These are phyloP conservation scores for Cyclotella choctawhatcheeana DNA, from an alignment of 108 stramenopile species.

Conservation along the genomic window DNA sequence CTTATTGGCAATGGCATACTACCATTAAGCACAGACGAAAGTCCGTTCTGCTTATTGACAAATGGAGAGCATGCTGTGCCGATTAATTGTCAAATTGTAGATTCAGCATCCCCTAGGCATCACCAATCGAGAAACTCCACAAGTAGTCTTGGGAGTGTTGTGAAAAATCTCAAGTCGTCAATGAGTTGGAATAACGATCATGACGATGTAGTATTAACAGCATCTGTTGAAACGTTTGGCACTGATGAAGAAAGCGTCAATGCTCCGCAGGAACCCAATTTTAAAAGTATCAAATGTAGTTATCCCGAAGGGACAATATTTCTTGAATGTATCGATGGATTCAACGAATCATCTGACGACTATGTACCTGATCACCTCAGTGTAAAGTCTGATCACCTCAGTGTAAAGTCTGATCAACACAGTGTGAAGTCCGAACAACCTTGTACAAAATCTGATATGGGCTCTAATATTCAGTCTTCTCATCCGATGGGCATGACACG, in stretches of 20 bases:
- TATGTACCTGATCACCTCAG: neutral
- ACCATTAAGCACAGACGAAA: slow-evolving; percentile 53
- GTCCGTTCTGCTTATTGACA: slow-evolving; percentile 54
- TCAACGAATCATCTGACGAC: neutral
- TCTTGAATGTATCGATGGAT: neutral
- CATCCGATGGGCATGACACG: slow-evolving; percentile 12
- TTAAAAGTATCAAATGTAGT: slow-evolving; percentile 7
- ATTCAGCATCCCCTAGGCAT: slow-evolving; percentile 3
- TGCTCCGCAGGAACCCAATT: neutral
- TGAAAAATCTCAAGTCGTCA: neutral
- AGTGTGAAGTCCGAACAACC: slow-evolving; percentile 1
- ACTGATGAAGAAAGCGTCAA: slow-evolving; percentile 1
- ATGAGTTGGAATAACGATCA: slow-evolving; percentile 8
- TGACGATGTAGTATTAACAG: neutral
- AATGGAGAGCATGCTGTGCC: slow-evolving; percentile 80
- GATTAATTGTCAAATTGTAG: slow-evolving; percentile 46
- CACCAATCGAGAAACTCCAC: slow-evolving; percentile 8
- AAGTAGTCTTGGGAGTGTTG: slow-evolving; percentile 8
- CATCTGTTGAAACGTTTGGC: neutral
- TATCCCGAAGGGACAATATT: slow-evolving; percentile 8
- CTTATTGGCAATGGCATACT: slow-evolving; percentile 77
- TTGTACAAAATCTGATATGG: too few relatives aligned
- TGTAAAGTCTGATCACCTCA: slow-evolving; percentile 15
- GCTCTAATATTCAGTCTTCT: too few relatives aligned
- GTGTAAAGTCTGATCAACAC: neutral